Evolutionary conservation across 2,329 filamentous ascomycete genomes (phyloP).

Genomic region (Trichophyton rubrum): DNA sequence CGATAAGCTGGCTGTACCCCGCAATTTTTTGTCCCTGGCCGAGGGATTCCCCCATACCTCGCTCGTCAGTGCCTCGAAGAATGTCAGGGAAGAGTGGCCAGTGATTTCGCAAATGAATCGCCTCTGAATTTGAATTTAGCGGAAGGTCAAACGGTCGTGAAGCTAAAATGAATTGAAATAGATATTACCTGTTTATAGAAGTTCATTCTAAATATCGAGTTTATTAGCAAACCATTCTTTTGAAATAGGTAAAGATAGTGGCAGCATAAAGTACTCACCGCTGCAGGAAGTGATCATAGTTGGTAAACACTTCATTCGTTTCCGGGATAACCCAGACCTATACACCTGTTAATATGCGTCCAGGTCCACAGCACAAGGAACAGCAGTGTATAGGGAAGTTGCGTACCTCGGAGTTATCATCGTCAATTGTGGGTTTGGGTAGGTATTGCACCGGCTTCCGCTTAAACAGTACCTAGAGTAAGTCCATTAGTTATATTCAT

Average conservation of each 20-base stretch:
- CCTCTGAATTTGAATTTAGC: slow-evolving; percentile 39
- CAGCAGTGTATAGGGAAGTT: background rate
- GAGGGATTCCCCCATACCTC: slow-evolving; percentile 50
- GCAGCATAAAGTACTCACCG: slow-evolving; percentile 48
- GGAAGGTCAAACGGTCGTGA: background rate
- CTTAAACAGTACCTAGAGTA: slow-evolving; percentile 74
- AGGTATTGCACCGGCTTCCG: slow-evolving; percentile 84
- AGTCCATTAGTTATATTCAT: background rate
- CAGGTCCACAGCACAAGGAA: background rate
- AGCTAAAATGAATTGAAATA: background rate
- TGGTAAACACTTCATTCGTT: slow-evolving; percentile 78
- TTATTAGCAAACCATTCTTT: background rate
- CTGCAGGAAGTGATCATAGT: slow-evolving; percentile 76
- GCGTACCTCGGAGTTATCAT: slow-evolving; percentile 72
- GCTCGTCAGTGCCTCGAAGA: slow-evolving; percentile 83
- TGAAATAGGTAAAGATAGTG: slow-evolving; percentile 16
- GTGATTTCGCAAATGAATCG: slow-evolving; percentile 94
- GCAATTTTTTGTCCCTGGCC: background rate
- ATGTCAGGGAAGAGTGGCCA: slow-evolving; percentile 78
- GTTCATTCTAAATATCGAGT: slow-evolving; percentile 53
- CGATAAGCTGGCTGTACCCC: slow-evolving; percentile 18
- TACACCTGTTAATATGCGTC: slow-evolving; percentile 12
- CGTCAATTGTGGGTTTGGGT: slow-evolving; percentile 56
- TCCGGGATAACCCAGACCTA: slow-evolving; percentile 87
- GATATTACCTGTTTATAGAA: slow-evolving; percentile 71